Base-by-base conservation (phyloP, 2,329 filamentous ascomycete species). In the Metarhizium robertsii region DNA sequence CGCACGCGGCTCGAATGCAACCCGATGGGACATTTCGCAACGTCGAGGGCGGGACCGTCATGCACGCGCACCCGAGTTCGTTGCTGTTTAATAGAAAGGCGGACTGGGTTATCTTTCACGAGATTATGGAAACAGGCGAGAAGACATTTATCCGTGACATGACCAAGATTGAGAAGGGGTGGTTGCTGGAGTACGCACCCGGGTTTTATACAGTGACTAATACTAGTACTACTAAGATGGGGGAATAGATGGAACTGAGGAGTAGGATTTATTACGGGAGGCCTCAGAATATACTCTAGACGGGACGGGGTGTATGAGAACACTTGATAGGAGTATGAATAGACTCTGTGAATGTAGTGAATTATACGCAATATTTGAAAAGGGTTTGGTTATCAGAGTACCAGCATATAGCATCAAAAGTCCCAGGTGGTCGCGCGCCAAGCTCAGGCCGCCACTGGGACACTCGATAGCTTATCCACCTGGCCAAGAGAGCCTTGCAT, bases 1-100 rank as follows among this genome's bases (percentile, higher is more conserved):
- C 91, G 1, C 90, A 97, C 68, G 92, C 90, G 4, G 94, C 94
- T 48, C 85, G 86, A 66, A 96, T 97, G 92, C 90, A 95, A 69
- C 80, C 89, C 0, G 92, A 97, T 74, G 94, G 94, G 14, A 92
- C 84, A 4, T 96, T 96, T 69, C 84, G 82, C 62, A 92, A 90
- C 52, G 85, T 96, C n/a, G 85, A 86, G 58, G 90, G 90, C 34
- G 84, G 84, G 43, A 87, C 86, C 52, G 81, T 84, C 4, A 75
- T 97, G 53, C 82, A 95, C 74, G 90, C 91, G 25, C 94, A 99
- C 71, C 94, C 94, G 0, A 95, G 84, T 66, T 95, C 88, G 43
- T 73, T 97, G 62, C 90, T 97, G 84, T 97, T 97, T 76, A 95
- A 96, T 70, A 85, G 92, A 55, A 96, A 95, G 74, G 90, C 90